A percentile compares a stretch with the other conserved stretches of the same genome.
Conservation (phyloP, 805 yeast species). For the Schwanniomyces pseudopolymorphus region DNA sequence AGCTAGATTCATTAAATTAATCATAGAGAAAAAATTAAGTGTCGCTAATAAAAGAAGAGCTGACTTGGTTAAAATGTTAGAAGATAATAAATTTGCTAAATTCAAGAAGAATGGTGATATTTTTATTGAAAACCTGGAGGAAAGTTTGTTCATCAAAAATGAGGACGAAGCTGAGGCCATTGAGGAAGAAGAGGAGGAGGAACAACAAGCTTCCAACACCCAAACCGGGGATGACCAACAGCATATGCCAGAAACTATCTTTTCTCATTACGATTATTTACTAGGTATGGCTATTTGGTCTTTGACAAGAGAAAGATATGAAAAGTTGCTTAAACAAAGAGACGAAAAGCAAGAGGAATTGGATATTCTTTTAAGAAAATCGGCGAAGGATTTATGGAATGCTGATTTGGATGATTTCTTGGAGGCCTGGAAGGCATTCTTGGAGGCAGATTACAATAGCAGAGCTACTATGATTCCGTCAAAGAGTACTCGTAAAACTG, state of each 20-base stretch:
- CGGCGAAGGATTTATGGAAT: constrained; percentile 88
- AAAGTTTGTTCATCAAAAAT: constrained; percentile 20
- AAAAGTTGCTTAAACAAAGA: constrained; percentile 69
- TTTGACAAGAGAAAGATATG: constrained; percentile 85
- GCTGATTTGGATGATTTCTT: constrained; percentile 76
- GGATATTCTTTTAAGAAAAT: constrained; percentile 57
- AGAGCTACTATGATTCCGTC: constrained; percentile 51
- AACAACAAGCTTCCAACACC: constrained; percentile 27
- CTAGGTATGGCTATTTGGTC: constrained; percentile 94
- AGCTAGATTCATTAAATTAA: constrained; percentile 88
- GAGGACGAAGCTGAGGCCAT: constrained; percentile 43
- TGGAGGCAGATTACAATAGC: constrained; percentile 61
- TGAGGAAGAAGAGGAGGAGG: constrained; percentile 46
- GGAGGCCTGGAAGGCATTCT: constrained; percentile 63
- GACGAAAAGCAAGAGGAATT: constrained; percentile 73
- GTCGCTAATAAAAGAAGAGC: constrained; percentile 76
- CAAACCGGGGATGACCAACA: constrained; percentile 31
- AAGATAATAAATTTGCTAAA: constrained; percentile 67
- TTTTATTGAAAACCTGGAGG: constrained; percentile 41
- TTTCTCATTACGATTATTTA: constrained; percentile 78
- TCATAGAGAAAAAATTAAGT: constrained; percentile 68
- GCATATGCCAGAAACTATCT: constrained; percentile 52
- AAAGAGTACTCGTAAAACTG: constrained; percentile 43
- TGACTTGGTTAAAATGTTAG: constrained; percentile 62
- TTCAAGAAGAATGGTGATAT: constrained; percentile 71